Conservation (phyloP, 805 yeast genomes). For the Metschnikowia proteae region DNA sequence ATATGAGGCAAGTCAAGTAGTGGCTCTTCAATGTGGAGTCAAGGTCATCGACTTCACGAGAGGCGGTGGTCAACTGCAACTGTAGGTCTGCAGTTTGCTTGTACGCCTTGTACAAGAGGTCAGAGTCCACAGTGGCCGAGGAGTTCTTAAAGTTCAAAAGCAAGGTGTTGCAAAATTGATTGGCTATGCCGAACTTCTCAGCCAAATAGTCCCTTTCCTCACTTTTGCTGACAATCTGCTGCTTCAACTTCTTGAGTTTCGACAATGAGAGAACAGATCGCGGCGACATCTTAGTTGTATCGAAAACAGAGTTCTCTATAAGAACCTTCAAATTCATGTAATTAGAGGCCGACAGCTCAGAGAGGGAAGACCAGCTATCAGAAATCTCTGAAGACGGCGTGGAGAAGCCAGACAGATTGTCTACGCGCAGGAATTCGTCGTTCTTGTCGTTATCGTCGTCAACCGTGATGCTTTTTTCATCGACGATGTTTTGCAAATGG, state of each 20-base stretch:
- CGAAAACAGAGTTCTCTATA: conserved; percentile 44
- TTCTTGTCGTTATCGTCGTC: conserved; percentile 14
- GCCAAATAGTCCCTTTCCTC: conserved; percentile 30
- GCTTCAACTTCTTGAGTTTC: conserved; percentile 27
- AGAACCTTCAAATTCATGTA: conserved; percentile 40
- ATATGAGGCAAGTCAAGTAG: conserved; percentile 41
- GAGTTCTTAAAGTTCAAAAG: conserved; percentile 17
- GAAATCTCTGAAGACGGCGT: conserved; percentile 20
- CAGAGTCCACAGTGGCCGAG: conserved; percentile 25
- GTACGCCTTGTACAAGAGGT: conserved; percentile 28
- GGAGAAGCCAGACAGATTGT: conserved; percentile 9
- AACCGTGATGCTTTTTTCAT: conserved; percentile 7
- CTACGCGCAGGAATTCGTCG: conserved; percentile 14
- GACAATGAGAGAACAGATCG: conserved; percentile 32
- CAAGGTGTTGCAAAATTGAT: conserved; percentile 31
- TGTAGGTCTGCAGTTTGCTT: conserved; percentile 32
- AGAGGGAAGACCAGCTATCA: conserved; percentile 11
- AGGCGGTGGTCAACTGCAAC: conserved; percentile 23
- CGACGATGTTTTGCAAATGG: conserved; percentile 27
- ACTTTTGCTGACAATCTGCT: conserved; percentile 25
- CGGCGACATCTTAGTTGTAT: conserved; percentile 32
- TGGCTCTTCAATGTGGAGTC: conserved; percentile 34
- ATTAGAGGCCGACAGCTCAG: conserved; percentile 21
- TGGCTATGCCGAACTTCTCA: conserved; percentile 29
- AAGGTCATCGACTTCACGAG: conserved; percentile 29